Conservation (phyloP, 345 rosid genomes). For the Orychophragmus violaceus region DNA sequence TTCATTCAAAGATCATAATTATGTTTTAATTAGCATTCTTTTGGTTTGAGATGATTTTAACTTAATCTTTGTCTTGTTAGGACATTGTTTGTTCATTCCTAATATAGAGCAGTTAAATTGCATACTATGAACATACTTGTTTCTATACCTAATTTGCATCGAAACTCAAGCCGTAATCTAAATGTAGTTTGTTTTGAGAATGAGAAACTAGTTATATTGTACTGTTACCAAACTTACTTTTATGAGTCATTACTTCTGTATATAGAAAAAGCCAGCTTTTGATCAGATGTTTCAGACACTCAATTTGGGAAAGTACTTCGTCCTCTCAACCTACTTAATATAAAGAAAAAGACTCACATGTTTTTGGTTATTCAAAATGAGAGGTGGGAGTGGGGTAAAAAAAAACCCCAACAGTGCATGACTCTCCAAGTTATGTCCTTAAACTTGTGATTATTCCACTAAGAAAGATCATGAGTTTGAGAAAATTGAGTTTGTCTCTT, state of each 20-base stretch:
- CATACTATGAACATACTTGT: not conserved
- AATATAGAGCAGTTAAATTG: not conserved
- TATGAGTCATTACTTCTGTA: constrained; percentile 18
- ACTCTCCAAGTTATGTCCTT: not conserved
- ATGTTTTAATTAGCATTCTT: constrained; percentile 2
- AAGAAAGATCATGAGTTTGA: not conserved
- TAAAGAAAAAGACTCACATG: constrained; percentile 14
- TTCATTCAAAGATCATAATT: not conserved
- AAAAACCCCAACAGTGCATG: not conserved
- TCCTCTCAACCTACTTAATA: not conserved
- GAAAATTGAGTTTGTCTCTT: constrained; percentile 2
- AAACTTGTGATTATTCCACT: not conserved
- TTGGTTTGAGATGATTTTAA: not conserved
- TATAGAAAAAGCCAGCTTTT: constrained; percentile 20
- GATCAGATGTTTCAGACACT: constrained; percentile 24
- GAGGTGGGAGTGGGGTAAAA: too few relatives aligned
- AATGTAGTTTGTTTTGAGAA: constrained; percentile 7
- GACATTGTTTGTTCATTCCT: too few relatives aligned
- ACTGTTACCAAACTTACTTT: constrained; percentile 24
- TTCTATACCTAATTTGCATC: constrained; percentile 4
- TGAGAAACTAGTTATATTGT: not conserved
- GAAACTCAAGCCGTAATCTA: constrained; percentile 10
- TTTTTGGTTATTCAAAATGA: constrained; percentile 3
- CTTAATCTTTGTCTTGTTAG: not conserved
- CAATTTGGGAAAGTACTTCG: constrained; percentile 2